Base-by-base conservation (phyloP, 192 early-diverging fungal species). In the Jimgerdemannia flammicorona region DNA sequence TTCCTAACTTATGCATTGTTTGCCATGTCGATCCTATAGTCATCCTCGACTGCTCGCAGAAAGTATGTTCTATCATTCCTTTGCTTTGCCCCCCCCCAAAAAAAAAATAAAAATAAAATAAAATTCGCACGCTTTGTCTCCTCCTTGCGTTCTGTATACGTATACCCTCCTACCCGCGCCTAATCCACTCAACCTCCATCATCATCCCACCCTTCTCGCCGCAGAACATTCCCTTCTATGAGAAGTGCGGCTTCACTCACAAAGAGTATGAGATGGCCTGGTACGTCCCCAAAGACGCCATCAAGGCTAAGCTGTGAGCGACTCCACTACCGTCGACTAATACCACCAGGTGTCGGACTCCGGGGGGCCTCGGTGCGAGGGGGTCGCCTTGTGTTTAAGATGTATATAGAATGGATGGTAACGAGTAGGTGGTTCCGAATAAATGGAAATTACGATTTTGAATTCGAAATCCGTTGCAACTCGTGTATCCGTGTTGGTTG, bases 211-310 rank as follows among this genome's bases (percentile, higher is more conserved):
- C 70, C 75, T 8, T 70, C 43, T 43, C 42, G 29, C 44, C 43
- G 20, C 80, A 95, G 87, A 96, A 96, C 78, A 86, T 96, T 54
- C 92, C 93, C 20, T 96, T 96, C 73, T 96, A 96, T 75, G 84
- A 90, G 75, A 96, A 96, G 81, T 96, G 93, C 77, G 94, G 93
- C 2, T 96, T 95, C 72, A 83, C 77, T 18, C 90, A 90, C 66
- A 96, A 94, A 86, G 93, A 88, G 70, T 79, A 83, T 44, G 87
- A 90, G 72, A 90, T 90, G 89, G 87, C 81, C 11, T 90, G 87
- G 89, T 89, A 89, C 59, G 84, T 87, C 67, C 78, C 78, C 70
- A 78, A 78, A 67, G 75, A 54, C 67, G 49, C 49, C 49, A 14
- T 59, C 49, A 68, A 68, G 67, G 67, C 67, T 4, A 68, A 68